Percentiles rank a stretch among this genome's conserved stretches.
Evolutionary conservation across 2,329 filamentous ascomycete species (phyloP).

Genomic region (Aquanectria penicillioides): DNA sequence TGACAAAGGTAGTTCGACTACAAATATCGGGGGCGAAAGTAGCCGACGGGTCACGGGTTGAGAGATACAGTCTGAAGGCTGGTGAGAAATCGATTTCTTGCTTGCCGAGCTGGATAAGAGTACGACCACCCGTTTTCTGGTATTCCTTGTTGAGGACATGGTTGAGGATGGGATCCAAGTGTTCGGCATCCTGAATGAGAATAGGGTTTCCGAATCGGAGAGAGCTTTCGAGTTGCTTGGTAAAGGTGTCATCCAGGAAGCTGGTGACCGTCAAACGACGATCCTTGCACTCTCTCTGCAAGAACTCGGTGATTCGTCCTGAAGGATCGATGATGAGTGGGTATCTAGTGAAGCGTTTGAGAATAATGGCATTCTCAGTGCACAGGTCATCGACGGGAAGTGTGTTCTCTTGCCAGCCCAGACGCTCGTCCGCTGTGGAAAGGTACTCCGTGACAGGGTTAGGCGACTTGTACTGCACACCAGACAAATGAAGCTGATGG

Average conservation of each 20-base stretch:
- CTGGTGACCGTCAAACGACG: conserved; percentile 95
- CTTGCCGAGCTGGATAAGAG: conserved; percentile 96
- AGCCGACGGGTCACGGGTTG: conserved; percentile 94
- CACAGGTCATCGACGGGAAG: conserved; percentile 96
- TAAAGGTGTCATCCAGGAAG: conserved; percentile 97
- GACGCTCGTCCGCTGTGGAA: conserved; percentile 93
- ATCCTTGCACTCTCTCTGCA: conserved; percentile 94
- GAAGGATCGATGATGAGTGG: conserved; percentile 98
- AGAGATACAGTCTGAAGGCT: conserved; percentile 93
- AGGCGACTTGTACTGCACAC: conserved; percentile 89
- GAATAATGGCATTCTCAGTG: conserved; percentile 97
- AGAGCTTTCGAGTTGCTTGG: conserved; percentile 96
- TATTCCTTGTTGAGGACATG: conserved; percentile 99
- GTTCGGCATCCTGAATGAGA: conserved; percentile 96
- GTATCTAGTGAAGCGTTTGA: conserved; percentile 98
- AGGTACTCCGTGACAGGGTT: conserved; percentile 97
- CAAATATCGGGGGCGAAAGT: conserved; percentile 96
- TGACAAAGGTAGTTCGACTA: conserved; percentile 98
- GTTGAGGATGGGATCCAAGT: conserved; percentile 96
- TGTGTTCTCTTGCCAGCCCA: conserved; percentile 94
- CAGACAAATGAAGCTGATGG: conserved; percentile 91
- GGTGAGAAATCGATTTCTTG: conserved; percentile 99
- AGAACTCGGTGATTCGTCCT: conserved; percentile 91
- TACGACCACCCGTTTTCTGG: conserved; percentile 96
- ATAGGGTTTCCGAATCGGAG: conserved; percentile 98